Percentiles rank a stretch among this genome's conserved stretches.
phyloP scores from a whole-genome alignment of 805 yeast species.

The Saccharomyces paradoxus region DNA sequence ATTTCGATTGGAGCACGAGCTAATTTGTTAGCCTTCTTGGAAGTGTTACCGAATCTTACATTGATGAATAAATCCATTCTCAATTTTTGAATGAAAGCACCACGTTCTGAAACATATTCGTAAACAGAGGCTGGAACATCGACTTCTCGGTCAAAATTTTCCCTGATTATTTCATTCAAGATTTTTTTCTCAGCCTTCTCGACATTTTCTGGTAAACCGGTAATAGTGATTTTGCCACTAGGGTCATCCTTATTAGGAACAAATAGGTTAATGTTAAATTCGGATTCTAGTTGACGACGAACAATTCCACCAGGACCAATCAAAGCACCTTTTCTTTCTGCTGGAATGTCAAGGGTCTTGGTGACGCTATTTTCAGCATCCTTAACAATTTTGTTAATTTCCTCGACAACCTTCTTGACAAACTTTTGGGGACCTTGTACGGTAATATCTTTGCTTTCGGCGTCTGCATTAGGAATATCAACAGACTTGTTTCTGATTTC shows the following conservation, averaged over 20 bases:
- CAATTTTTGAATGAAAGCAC: constrained; percentile 50
- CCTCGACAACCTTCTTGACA: constrained; percentile 59
- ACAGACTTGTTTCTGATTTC: constrained; percentile 33
- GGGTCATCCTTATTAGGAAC: constrained; percentile 55
- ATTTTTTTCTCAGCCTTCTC: constrained; percentile 58
- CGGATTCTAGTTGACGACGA: constrained; percentile 64
- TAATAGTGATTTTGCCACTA: constrained; percentile 45
- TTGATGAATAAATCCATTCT: constrained; percentile 46
- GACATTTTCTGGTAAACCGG: constrained; percentile 61
- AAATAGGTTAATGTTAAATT: constrained; percentile 52
- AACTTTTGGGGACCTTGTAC: constrained; percentile 68
- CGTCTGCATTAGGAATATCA: constrained; percentile 58
- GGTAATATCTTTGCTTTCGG: constrained; percentile 49
- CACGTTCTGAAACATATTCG: constrained; percentile 57
- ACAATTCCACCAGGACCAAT: constrained; percentile 77
- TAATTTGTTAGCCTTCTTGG: constrained; percentile 44
- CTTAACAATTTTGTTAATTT: constrained; percentile 53
- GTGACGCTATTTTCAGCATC: constrained; percentile 53
- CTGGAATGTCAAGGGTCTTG: constrained; percentile 51
- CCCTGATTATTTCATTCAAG: constrained; percentile 46
- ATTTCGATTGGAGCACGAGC: constrained; percentile 36
- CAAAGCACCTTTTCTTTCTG: constrained; percentile 63
- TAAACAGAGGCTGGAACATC: constrained; percentile 52
- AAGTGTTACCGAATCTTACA: constrained; percentile 48
- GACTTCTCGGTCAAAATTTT: constrained; percentile 44